Evolutionary conservation across 1,284 basidiomycete genomes (phyloP).

Genomic region (Jaminaea rosea): DNA sequence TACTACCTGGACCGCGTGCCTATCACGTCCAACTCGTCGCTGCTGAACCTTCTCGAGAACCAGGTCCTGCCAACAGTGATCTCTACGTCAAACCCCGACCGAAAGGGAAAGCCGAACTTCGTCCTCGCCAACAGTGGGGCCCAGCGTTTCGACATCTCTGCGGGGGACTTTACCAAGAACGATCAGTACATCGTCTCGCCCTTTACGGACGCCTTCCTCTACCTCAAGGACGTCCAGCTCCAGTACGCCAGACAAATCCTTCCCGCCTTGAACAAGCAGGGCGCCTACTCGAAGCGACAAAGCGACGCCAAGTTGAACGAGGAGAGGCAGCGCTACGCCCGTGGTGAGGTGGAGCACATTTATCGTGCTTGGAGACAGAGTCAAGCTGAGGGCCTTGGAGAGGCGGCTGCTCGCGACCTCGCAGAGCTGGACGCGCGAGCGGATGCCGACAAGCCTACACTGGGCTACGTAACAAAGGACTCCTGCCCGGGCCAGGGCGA

Average conservation of each 20-base stretch:
- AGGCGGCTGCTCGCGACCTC: too few species aligned
- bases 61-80: slow-evolving; percentile 40
- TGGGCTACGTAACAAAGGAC: slow-evolving; percentile 46
- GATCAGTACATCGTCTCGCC: slow-evolving; percentile 39
- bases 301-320: slow-evolving; percentile 11
- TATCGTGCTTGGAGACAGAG: slow-evolving; percentile 5
- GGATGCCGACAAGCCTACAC: slow-evolving; percentile 17
- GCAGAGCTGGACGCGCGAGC: slow-evolving; percentile 22
- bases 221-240: slow-evolving; percentile 34
- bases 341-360: slow-evolving; percentile 9
- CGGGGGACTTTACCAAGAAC: slow-evolving; percentile 38
- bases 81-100: slow-evolving; percentile 24
- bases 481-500: slow-evolving; percentile 24
- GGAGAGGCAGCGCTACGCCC: slow-evolving; percentile 9
- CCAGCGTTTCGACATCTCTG: slow-evolving; percentile 40
- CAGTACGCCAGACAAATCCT: slow-evolving; percentile 25
- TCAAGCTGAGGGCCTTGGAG: slow-evolving; percentile 4
- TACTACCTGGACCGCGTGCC: slow-evolving; percentile 40
- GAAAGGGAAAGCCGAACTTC: slow-evolving; percentile 21
- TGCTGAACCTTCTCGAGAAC: slow-evolving; percentile 31
- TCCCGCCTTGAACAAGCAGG: slow-evolving; percentile 19
- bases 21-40: slow-evolving; percentile 21
- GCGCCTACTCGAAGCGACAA: slow-evolving; percentile 14
- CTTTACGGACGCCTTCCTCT: slow-evolving; percentile 39
- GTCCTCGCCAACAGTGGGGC: slow-evolving; percentile 42